Evolutionary conservation across 352 stramenopile genomes (phyloP), one percentile per base, ranked within the genome.

Genomic region (Globisporangium viniferum): DNA sequence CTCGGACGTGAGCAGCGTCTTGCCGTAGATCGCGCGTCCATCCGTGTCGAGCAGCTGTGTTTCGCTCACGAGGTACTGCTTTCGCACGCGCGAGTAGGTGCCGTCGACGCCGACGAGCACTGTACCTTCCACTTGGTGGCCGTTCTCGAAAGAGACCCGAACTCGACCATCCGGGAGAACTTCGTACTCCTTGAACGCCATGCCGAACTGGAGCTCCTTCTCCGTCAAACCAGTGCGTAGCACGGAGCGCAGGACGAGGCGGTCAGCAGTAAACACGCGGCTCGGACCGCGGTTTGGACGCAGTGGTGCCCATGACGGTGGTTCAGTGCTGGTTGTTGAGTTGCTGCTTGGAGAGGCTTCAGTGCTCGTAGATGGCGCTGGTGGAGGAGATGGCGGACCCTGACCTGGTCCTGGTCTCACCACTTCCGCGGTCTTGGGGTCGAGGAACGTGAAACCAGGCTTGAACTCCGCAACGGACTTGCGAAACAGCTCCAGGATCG

Each of bases 401-500:
- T 61, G 62, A 20, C 51, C 41, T 15, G 29, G 44, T 0, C 33
- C 9, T 6, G 66, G 48, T 1, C 62, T 55, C 14, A 41, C 33
- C 18, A 29, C 33, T 10, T 51, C 54, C 1, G 67, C 75, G 1
- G 74, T 78, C 58, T 78, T 46, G 2, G 76, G 80, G 49, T 90
- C 74, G 7, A 89, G 27, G 44, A 79, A 84, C 44, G 67, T 74
- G 55, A 84, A 82, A 10, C 70, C 74, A 5, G 78, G 76, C 29
- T 75, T 59, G 58, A 88, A 88, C 29, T 86, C 72, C 12, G 75
- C 79, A 14, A 73, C 82, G 5, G 81, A 77, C 18, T 69, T 75
- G 53, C 79, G 67, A 55, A 88, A 82, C 3, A 90, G 69, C 55
- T 90, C 76, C 33, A 90, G 77, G 53, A 77, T 70, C 12, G 77